Evolutionary conservation across 805 yeast genomes (phyloP).

Genomic region (Saccharomycopsis synnaedendra): DNA sequence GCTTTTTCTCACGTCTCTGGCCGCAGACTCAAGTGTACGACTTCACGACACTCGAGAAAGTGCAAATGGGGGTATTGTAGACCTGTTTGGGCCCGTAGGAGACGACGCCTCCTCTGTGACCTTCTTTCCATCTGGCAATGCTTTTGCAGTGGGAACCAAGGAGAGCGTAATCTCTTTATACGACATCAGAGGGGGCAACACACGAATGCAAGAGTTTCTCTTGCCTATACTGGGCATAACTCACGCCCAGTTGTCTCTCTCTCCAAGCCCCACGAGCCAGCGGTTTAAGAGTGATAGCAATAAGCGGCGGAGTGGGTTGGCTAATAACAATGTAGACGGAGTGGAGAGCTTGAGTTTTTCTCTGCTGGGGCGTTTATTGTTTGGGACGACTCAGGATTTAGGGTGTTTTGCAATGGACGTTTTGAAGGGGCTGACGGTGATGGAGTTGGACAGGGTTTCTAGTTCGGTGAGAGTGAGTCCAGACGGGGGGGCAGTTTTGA

Average conservation of each 20-base stretch:
- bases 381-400: slow-evolving; percentile 64
- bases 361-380: slow-evolving; percentile 60
- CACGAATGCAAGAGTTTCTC: slow-evolving; percentile 18
- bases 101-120: slow-evolving; percentile 54
- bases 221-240: slow-evolving; percentile 19
- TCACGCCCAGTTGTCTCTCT: slow-evolving; percentile 1
- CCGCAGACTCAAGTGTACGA: slow-evolving; percentile 29
- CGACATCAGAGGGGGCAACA: slow-evolving; percentile 72
- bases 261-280: background rate
- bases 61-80: slow-evolving; percentile 26
- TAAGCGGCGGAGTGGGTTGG: slow-evolving; percentile 16
- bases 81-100: slow-evolving; percentile 41
- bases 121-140: slow-evolving; percentile 59
- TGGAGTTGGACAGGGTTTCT: slow-evolving; percentile 53
- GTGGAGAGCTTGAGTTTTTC: slow-evolving; percentile 66
- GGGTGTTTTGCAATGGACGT: slow-evolving; percentile 75
- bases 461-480: slow-evolving; percentile 58
- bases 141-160: slow-evolving; percentile 69
- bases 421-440: slow-evolving; percentile 52
- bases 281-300: slow-evolving; percentile 1
- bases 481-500: slow-evolving; percentile 67
- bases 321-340: slow-evolving; percentile 37
- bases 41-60: slow-evolving; percentile 55
- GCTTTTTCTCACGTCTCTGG: slow-evolving; percentile 46
- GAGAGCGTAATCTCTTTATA: slow-evolving; percentile 61